Conservation (phyloP, 768 basidiomycete genomes). For the Psilocybe azurescens region DNA sequence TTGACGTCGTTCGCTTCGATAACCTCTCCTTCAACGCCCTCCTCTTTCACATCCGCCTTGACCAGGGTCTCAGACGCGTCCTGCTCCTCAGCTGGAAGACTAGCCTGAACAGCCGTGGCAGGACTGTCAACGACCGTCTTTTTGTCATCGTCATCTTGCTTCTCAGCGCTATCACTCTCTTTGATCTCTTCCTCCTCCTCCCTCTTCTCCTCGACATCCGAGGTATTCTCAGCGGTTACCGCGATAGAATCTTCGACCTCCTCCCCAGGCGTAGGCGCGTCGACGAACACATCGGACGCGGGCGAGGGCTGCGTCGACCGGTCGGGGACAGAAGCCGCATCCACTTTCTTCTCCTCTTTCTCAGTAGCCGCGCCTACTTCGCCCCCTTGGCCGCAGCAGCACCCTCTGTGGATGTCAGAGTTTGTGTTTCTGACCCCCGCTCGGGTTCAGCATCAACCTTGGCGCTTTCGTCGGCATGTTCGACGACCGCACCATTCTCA, state of each 20-base stretch:
- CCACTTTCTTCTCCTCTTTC: constrained; percentile 3
- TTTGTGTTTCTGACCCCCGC: neutral
- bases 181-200: constrained; percentile 3
- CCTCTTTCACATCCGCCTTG: neutral
- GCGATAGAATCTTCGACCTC: neutral
- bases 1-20: neutral
- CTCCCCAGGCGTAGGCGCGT: constrained; percentile 17
- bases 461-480: neutral
- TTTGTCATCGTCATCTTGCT: constrained; percentile 3
- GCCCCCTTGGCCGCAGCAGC: constrained; percentile 4
- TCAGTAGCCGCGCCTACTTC: neutral
- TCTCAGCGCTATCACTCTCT: constrained; percentile 19
- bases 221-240: neutral
- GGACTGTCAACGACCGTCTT: neutral
- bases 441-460: neutral
- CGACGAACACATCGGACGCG: constrained; percentile 22
- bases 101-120: neutral
- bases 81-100: constrained; percentile 13
- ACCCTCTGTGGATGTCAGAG: constrained; percentile 13
- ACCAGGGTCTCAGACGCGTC: neutral
- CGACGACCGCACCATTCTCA: neutral
- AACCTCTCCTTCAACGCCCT: neutral
- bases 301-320: constrained; percentile 11
- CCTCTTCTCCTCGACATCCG: neutral
- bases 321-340: neutral